Evolutionary conservation across 495 filamentous ascomycete species (phyloP).

Genomic region (Penicillium antarcticum): DNA sequence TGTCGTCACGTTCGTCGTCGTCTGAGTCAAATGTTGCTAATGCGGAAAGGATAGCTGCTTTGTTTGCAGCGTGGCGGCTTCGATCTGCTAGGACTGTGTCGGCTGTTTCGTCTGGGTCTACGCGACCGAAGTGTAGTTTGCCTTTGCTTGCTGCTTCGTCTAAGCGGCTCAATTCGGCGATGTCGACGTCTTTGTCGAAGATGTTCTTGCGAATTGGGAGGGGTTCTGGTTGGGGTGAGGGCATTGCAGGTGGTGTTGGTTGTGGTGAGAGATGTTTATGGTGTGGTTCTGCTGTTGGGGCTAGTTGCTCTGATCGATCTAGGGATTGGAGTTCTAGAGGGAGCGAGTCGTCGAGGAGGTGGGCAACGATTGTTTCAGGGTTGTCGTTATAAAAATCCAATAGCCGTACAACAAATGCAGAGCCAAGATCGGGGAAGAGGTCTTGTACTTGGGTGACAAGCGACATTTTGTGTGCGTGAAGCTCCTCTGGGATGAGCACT

Average conservation of each 20-base stretch:
- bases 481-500: constrained; percentile 41
- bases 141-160: constrained; percentile 37
- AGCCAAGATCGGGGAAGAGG: constrained; percentile 85
- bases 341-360: constrained; percentile 80
- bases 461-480: constrained; percentile 79
- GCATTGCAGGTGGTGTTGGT: constrained; percentile 35
- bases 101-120: constrained; percentile 57
- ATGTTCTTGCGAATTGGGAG: constrained; percentile 55
- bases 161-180: constrained; percentile 63
- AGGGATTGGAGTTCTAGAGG: constrained; percentile 48
- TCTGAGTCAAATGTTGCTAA: constrained; percentile 89
- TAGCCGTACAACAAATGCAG: constrained; percentile 74
- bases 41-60: constrained; percentile 87
- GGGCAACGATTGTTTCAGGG: constrained; percentile 75
- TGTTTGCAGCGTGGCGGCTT: constrained; percentile 58
- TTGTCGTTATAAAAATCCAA: constrained; percentile 76
- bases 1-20: constrained; percentile 96
- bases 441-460: constrained; percentile 86
- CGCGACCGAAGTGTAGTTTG: constrained; percentile 73
- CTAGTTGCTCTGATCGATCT: constrained; percentile 40
- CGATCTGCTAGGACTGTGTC: constrained; percentile 56
- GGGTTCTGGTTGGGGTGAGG: constrained; percentile 22
- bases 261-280: constrained; percentile 26
- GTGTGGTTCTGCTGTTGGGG: constrained; percentile 14
- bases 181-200: constrained; percentile 71